Percentiles rank a stretch among this genome's conserved stretches.
phyloP scores from a whole-genome alignment of 495 filamentous ascomycete species.

The Aspergillus affinis region DNA sequence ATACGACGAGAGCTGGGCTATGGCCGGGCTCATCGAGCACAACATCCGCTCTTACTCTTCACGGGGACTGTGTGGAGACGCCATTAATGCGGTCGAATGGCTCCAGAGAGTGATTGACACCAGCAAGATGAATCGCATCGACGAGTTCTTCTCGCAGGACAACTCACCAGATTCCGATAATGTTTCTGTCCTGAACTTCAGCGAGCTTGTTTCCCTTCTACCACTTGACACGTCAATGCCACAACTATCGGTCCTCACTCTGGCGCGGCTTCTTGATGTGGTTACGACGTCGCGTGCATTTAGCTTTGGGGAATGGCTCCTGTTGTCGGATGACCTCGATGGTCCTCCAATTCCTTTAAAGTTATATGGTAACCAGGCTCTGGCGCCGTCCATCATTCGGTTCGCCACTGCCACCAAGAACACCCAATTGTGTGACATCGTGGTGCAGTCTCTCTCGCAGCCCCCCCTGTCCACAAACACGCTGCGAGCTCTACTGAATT shows the following conservation, averaged over 20 bases:
- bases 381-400: slow-evolving; percentile 57
- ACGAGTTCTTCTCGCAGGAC: slow-evolving; percentile 34
- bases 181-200: slow-evolving; percentile 21
- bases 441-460: slow-evolving; percentile 36
- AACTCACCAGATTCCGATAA: slow-evolving; percentile 16
- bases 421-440: slow-evolving; percentile 39
- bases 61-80: slow-evolving; percentile 27
- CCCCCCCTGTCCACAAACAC: slow-evolving; percentile 48
- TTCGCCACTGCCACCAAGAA: slow-evolving; percentile 57
- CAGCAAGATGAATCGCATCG: slow-evolving; percentile 40
- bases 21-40: slow-evolving; percentile 39
- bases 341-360: slow-evolving; percentile 51
- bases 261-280: slow-evolving; percentile 55
- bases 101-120: slow-evolving; percentile 40
- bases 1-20: slow-evolving; percentile 39
- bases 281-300: slow-evolving; percentile 44
- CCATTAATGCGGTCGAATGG: slow-evolving; percentile 33
- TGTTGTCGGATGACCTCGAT: slow-evolving; percentile 55
- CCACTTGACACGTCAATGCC: slow-evolving; percentile 38
- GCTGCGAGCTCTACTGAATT: slow-evolving; percentile 50
- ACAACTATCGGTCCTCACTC: slow-evolving; percentile 45
- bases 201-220: slow-evolving; percentile 12
- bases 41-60: slow-evolving; percentile 30
- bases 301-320: slow-evolving; percentile 54
- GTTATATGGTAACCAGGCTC: slow-evolving; percentile 45